These are phyloP conservation scores for Ustilago xerochloae DNA, from an alignment of 1,284 basidiomycete species.

Conservation along the genomic window DNA sequence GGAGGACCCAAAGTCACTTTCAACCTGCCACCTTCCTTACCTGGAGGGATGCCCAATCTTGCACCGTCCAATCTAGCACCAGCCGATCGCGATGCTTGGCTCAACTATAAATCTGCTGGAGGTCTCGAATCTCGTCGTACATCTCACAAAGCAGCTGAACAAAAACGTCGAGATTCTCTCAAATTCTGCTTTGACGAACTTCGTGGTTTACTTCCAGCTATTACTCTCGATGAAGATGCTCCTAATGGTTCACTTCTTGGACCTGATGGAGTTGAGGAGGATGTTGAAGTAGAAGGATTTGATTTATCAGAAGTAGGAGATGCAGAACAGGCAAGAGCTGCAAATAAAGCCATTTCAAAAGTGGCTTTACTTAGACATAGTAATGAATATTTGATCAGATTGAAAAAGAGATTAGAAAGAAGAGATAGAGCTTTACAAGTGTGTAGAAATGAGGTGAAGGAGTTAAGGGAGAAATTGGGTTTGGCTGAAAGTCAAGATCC, in stretches of 20 bases:
- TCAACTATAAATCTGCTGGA: slow-evolving; percentile 46
- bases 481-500: slow-evolving; percentile 32
- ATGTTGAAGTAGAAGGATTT: slow-evolving; percentile 60
- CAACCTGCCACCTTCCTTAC: slow-evolving; percentile 19
- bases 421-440: slow-evolving; percentile 82
- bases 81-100: slow-evolving; percentile 57
- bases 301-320: slow-evolving; percentile 40
- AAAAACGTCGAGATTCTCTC: slow-evolving; percentile 92
- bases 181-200: slow-evolving; percentile 97
- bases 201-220: slow-evolving; percentile 79
- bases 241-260: slow-evolving; percentile 64
- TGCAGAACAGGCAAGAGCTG: slow-evolving; percentile 47
- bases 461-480: slow-evolving; percentile 72
- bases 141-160: slow-evolving; percentile 96
- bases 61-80: slow-evolving; percentile 47
- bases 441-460: slow-evolving; percentile 77
- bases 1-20: slow-evolving; percentile 42
- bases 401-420: slow-evolving; percentile 82
- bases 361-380: slow-evolving; percentile 88
- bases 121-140: slow-evolving; percentile 76
- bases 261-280: slow-evolving; percentile 60
- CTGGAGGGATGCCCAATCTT: slow-evolving; percentile 18
- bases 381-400: slow-evolving; percentile 83
- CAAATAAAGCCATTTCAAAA: slow-evolving; percentile 86
- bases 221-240: slow-evolving; percentile 63